A percentile compares a stretch with the other conserved stretches of the same genome.
Evolutionary conservation across 495 filamentous ascomycete genomes (phyloP).

Genomic region (Lineolata rhizophorae): DNA sequence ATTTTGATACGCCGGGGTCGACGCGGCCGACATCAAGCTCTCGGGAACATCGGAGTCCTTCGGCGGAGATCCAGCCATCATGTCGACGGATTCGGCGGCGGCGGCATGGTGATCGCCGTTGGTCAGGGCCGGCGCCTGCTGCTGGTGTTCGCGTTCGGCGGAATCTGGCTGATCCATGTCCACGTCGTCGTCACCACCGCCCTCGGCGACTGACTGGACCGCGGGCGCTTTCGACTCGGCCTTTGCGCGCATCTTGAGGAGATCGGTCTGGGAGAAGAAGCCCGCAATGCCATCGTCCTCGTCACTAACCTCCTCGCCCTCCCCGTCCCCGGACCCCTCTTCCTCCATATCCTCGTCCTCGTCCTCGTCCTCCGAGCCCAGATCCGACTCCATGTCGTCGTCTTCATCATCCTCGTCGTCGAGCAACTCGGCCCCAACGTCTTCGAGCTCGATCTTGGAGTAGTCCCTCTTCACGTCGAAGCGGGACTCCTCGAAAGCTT

Average conservation of each 20-base stretch:
- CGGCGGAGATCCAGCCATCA: too few species aligned
- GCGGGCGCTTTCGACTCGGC: background rate
- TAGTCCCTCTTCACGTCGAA: too few species aligned
- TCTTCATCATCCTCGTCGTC: constrained; percentile 63
- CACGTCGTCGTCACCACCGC: background rate
- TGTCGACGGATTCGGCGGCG: too few species aligned
- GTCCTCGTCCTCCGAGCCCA: constrained; percentile 43
- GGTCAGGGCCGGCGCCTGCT: too few species aligned
- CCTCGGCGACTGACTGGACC: too few species aligned
- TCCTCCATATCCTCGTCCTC: constrained; percentile 30
- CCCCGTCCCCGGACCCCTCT: constrained; percentile 20
- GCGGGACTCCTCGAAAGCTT: constrained; percentile 2
- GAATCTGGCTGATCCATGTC: too few species aligned
- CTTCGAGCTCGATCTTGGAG: constrained; percentile 28
- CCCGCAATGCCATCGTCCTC: constrained; percentile 3
- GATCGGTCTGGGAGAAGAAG: constrained; percentile 3
- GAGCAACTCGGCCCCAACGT: constrained; percentile 42
- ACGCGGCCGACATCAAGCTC: too few species aligned
- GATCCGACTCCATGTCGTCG: constrained; percentile 74
- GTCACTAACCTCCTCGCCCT: constrained; percentile 17
- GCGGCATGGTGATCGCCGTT: too few species aligned
- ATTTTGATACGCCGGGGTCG: too few species aligned
- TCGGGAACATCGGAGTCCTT: too few species aligned
- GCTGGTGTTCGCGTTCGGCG: too few species aligned
- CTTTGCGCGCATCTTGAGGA: constrained; percentile 35